A percentile compares a stretch with the other conserved stretches of the same genome.
Evolutionary conservation across 768 basidiomycete genomes (phyloP).

Genomic region (Heimioporus sp.): DNA sequence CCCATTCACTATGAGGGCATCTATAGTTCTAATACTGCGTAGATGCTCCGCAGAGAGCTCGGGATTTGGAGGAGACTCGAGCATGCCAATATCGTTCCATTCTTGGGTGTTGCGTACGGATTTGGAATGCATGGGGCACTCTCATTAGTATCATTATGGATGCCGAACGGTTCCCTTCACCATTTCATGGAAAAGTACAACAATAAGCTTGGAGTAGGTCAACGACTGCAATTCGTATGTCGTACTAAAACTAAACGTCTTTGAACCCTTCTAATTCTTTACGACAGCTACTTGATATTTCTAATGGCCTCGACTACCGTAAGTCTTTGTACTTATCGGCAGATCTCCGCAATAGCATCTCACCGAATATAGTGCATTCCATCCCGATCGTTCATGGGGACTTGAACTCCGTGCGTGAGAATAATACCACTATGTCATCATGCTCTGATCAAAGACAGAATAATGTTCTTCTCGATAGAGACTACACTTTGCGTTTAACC

Average conservation of each 20-base stretch:
- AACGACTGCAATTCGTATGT: constrained; percentile 16
- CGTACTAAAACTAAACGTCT: neutral
- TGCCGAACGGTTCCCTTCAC: constrained; percentile 26
- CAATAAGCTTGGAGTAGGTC: neutral
- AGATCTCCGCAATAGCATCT: neutral
- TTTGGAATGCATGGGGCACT: constrained; percentile 24
- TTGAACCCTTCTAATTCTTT: constrained; percentile 20
- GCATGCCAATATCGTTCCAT: constrained; percentile 27
- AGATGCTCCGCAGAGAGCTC: constrained; percentile 30
- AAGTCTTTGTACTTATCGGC: neutral
- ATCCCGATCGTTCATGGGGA: constrained; percentile 17
- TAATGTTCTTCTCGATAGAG: constrained; percentile 13
- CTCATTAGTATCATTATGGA: constrained; percentile 33
- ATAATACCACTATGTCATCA: neutral
- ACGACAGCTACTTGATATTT: constrained; percentile 10
- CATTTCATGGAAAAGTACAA: constrained; percentile 13
- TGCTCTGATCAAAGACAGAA: constrained; percentile 9
- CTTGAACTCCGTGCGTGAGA: constrained; percentile 10
- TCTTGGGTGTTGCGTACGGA: constrained; percentile 23
- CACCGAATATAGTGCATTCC: constrained; percentile 9
- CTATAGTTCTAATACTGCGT: accelerated
- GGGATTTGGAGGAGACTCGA: constrained; percentile 27
- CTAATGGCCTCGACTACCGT: constrained; percentile 15
- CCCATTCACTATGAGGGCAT: accelerated
- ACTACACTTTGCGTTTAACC: too few species aligned